Evolutionary conservation across 2,329 filamentous ascomycete species (phyloP), one percentile per base, ranked within the genome.

Genomic region (Pseudogymnoascus sp.): DNA sequence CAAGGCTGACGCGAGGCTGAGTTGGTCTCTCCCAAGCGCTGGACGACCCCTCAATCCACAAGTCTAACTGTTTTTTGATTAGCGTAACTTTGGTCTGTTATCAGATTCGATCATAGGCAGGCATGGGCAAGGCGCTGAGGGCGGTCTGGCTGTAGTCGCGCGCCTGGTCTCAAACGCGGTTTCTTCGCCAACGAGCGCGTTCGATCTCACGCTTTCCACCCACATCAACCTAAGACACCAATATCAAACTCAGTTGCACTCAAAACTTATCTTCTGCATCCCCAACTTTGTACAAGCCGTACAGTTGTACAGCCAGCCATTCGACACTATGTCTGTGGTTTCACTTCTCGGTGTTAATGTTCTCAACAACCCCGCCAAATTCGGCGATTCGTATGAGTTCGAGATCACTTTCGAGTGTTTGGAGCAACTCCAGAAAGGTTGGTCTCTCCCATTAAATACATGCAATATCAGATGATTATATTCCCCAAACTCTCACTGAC

Each of bases 371-470:
- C 94, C 94, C 72, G 92, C 94, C 72, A 86, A 89, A 70, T 97
- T 99, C 79, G 89, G 86, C 71, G 90, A 93, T 74, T 87, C 91
- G 61, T 99, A 99, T 76, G 87, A 94, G 76, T 96, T 99, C 70
- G 93, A 99, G 78, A 97, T 99, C 75, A 99, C 94, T 15, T 99
- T 99, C 66, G 94, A 99, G 78, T 97, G 94, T 72, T 85, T 97
- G 25, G 94, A 99, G 80, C 85, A 89, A 69, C 84, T 99, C 39
- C 90, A 96, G 74, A 97, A 97, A 78, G 92, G 92, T 92, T 76
- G 33, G 76, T 66, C 42, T 12, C 48, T 58, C 58, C 15, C 55
- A 6, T 38, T n/a, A 5, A 10, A 31, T 62, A 64, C 39, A 15
- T 63, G 25, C 59, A 62, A 42, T 29, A 44, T 15, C 12, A 29